Evolutionary conservation across 169 alveolate species (phyloP), one percentile per base, ranked within the genome.

Genomic region (Condylostoma magnum): DNA sequence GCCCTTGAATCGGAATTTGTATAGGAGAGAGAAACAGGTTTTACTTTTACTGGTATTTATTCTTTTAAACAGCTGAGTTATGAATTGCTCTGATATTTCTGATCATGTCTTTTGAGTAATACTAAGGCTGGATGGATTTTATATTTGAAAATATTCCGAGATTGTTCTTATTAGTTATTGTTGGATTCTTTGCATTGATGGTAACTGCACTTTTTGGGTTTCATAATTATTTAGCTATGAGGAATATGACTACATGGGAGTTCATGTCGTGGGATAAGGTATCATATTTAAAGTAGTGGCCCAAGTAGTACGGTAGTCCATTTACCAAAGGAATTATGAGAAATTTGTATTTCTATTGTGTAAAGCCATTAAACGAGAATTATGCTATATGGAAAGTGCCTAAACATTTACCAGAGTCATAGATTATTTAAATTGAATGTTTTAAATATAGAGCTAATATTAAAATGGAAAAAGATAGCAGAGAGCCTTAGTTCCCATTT

Each of bases 1-100:
- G 94, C 70, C 87, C 90, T 51, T 87, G 87, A 84, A 25, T 87
- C 0, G 94, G 94, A 10, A 27, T 47, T 25, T 66, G 75, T 47
- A 47, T 66, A 5, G 75, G 75, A 8, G 75, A 66, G 37, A 66
- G 31, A 47, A 66, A 66, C 66, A 66, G 75, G 25, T 44, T n/a
- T 22, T 47, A 66, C 6, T 66, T 66, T 66, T 66, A 47, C 31
- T 44, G 65, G 63, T 66, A 66, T 47, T 47, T 66, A 47, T 20
- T 66, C 20, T n/a, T 43, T 30, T 20, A 66, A 30, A 22, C 50
- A 15, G 28, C n/a, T 1, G 2, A 15, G 44, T 8, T 66, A n/a
- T 66, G 75, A 50, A 15, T n/a, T 25, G 6, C 57, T 41, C 56
- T 18, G 15, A 22, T 60, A 15, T 12, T 33, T n/a, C 41, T 60